Percentiles rank a stretch among this genome's conserved stretches.
These are phyloP conservation scores for Capsella rubella DNA, from an alignment of 441 rosid species.

Conservation along the genomic window DNA sequence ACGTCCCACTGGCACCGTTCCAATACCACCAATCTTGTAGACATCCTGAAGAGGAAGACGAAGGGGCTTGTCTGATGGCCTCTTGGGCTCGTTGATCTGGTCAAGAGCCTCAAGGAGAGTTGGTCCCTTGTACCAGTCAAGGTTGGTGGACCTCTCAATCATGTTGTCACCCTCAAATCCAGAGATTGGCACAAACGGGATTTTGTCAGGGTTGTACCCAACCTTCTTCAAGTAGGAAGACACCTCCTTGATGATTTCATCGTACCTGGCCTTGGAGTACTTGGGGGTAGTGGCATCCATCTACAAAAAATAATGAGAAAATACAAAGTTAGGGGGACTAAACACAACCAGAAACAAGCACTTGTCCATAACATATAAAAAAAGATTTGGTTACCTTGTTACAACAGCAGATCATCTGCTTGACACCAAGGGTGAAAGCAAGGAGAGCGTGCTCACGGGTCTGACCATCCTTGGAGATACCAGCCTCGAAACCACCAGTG, in stretches of 20 bases:
- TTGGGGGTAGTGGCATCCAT: conserved; percentile 90
- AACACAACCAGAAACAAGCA: not conserved
- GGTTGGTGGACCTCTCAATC: conserved; percentile 80
- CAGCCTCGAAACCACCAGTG: conserved; percentile 71
- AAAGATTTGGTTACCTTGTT: conserved; percentile 47
- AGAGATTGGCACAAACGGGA: conserved; percentile 78
- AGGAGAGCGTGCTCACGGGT: conserved; percentile 71
- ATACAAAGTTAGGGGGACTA: not conserved
- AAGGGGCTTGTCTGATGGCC: conserved; percentile 82
- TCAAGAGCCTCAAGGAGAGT: conserved; percentile 72
- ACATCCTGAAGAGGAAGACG: conserved; percentile 87
- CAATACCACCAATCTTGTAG: conserved; percentile 81
- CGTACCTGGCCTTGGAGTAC: conserved; percentile 53
- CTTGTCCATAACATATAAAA: not conserved
- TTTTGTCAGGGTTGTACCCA: conserved; percentile 79
- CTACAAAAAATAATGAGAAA: conserved; percentile 32
- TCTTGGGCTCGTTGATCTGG: conserved; percentile 73
- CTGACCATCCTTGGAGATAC: conserved; percentile 74
- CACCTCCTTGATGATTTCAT: conserved; percentile 78
- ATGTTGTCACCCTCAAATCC: conserved; percentile 85
- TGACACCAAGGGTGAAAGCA: conserved; percentile 73
- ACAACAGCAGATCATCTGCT: conserved; percentile 83
- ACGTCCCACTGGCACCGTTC: conserved; percentile 77
- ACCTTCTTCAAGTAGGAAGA: conserved; percentile 79
- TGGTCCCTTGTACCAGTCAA: conserved; percentile 87